These are phyloP conservation scores for Ascochyta clinopodiicola DNA, from an alignment of 2,329 filamentous ascomycete genomes.

Conservation along the genomic window DNA sequence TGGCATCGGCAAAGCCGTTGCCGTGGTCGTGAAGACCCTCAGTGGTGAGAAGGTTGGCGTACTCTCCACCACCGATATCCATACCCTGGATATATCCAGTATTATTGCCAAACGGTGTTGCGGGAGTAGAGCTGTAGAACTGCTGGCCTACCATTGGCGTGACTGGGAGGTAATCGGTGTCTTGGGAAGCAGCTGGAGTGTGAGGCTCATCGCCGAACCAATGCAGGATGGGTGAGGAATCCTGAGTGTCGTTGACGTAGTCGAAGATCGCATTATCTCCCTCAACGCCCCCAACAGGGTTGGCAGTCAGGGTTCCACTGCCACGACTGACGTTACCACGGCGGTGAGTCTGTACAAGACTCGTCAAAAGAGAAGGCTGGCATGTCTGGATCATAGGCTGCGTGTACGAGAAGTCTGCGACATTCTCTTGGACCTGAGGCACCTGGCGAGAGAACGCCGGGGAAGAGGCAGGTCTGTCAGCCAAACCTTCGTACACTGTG, in stretches of 20 bases:
- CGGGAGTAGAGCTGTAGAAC: neutral
- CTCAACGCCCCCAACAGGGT: neutral
- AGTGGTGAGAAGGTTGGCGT: neutral
- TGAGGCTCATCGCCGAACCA: neutral
- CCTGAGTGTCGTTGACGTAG: neutral
- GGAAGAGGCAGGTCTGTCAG: neutral
- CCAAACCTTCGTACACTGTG: neutral
- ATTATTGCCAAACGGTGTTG: neutral
- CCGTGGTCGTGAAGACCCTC: conserved; percentile 1
- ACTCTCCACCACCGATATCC: neutral
- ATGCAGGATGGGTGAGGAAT: no score
- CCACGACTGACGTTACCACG: neutral
- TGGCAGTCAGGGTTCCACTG: neutral
- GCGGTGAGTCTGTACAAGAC: neutral
- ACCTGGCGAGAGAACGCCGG: neutral
- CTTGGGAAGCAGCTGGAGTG: neutral
- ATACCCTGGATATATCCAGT: conserved; percentile 5
- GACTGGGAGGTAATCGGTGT: neutral
- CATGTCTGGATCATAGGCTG: neutral
- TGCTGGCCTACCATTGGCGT: neutral
- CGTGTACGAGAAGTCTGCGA: neutral
- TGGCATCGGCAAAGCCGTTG: conserved; percentile 31
- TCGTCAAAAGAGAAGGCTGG: neutral
- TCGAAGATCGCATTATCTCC: neutral
- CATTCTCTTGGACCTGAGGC: neutral